These are phyloP conservation scores for Musa acuminata DNA, from an alignment of 176 grass and related monocot genomes.

Conservation along the genomic window DNA sequence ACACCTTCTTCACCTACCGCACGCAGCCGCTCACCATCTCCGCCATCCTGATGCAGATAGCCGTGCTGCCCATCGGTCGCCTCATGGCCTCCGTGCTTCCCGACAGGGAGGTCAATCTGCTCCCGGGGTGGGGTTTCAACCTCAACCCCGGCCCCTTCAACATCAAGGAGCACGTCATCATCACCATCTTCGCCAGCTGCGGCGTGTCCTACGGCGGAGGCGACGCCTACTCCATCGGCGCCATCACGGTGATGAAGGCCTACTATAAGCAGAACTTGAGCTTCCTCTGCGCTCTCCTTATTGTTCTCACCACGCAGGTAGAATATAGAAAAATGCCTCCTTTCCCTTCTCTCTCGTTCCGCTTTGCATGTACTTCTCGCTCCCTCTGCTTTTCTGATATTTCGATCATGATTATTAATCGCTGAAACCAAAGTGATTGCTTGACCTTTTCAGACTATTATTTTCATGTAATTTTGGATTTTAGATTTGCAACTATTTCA, in stretches of 20 bases:
- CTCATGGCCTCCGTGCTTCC: slow-evolving; percentile 14
- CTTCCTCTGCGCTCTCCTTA: slow-evolving; percentile 14
- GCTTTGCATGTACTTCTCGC: not conserved
- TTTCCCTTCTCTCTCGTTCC: not conserved
- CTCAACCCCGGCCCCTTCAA: slow-evolving; percentile 22
- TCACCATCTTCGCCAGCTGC: slow-evolving; percentile 20
- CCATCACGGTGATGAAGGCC: slow-evolving; percentile 18
- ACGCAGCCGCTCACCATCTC: slow-evolving; percentile 21
- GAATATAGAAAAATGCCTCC: not conserved
- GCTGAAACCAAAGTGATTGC: no score
- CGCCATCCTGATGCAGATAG: slow-evolving; percentile 20
- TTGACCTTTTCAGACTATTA: no score
- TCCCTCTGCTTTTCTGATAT: not conserved
- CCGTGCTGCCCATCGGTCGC: slow-evolving; percentile 1
- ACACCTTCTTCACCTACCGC: slow-evolving; percentile 23
- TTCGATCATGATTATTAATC: no score
- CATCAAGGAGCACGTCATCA: slow-evolving; percentile 19
- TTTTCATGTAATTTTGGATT: no score
- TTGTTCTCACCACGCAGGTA: slow-evolving; percentile 17
- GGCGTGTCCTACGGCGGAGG: slow-evolving; percentile 13
- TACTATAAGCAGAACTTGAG: slow-evolving; percentile 14
- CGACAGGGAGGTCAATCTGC: slow-evolving; percentile 3
- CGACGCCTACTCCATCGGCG: slow-evolving; percentile 19
- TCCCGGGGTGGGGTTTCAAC: slow-evolving; percentile 15
- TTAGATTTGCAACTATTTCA: no score